These are phyloP conservation scores for Sclerotinia spermophila DNA, from an alignment of 2,329 filamentous ascomycete genomes.

Conservation along the genomic window DNA sequence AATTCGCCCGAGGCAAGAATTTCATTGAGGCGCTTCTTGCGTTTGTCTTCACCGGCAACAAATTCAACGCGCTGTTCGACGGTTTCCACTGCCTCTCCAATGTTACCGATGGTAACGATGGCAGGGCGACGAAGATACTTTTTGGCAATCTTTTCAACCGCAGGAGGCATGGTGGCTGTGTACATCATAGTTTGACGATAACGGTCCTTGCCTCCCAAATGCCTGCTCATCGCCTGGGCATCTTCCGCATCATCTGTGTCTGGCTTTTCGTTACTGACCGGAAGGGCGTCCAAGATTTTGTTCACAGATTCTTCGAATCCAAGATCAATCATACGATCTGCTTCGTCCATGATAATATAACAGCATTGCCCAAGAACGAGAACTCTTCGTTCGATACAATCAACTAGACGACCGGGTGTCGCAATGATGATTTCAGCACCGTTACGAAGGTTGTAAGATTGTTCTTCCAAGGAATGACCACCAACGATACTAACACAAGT, in stretches of 20 bases:
- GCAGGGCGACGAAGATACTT: conserved; percentile 93
- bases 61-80: conserved; percentile 97
- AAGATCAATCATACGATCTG: conserved; percentile 97
- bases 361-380: conserved; percentile 94
- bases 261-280: conserved; percentile 90
- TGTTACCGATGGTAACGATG: conserved; percentile 90
- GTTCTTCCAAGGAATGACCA: conserved; percentile 91
- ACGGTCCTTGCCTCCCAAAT: conserved; percentile 68
- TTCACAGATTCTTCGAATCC: conserved; percentile 98
- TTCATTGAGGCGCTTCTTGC: conserved; percentile 92
- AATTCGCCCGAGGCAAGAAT: conserved; percentile 81
- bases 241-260: conserved; percentile 91
- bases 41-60: conserved; percentile 83
- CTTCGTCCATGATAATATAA: conserved; percentile 99
- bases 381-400: conserved; percentile 91
- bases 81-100: conserved; percentile 93
- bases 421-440: conserved; percentile 97
- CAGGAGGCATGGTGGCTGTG: conserved; percentile 93
- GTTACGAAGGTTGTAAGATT: conserved; percentile 82
- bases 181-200: conserved; percentile 99
- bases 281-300: conserved; percentile 92
- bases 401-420: conserved; percentile 94
- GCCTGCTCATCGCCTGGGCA: conserved; percentile 75
- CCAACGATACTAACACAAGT: conserved; percentile 97
- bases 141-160: conserved; percentile 92